phyloP scores from a whole-genome alignment of 148 eudicot species.

The Linanthus parryae region DNA sequence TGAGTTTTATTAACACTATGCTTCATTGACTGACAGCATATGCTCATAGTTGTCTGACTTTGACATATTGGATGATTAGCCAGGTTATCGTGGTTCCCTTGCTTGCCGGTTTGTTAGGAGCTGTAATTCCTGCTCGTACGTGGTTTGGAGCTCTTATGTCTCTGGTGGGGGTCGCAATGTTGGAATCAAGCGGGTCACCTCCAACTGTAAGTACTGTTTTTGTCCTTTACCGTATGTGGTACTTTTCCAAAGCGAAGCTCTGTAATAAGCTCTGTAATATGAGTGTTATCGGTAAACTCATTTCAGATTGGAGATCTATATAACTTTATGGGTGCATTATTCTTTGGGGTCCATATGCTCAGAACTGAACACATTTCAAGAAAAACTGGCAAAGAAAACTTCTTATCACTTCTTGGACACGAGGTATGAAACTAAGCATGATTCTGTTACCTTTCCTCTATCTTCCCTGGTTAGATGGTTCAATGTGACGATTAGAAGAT shows the following conservation, averaged over 20 bases:
- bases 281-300: neutral
- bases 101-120: slow-evolving; percentile 69
- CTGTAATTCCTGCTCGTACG: slow-evolving; percentile 45
- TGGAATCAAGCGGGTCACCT: slow-evolving; percentile 78
- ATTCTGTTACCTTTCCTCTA: too few species aligned
- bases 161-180: slow-evolving; percentile 55
- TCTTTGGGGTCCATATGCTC: slow-evolving; percentile 73
- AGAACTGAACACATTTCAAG: slow-evolving; percentile 62
- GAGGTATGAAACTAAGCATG: slow-evolving; percentile 43
- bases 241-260: neutral
- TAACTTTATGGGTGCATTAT: slow-evolving; percentile 59
- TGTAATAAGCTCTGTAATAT: neutral
- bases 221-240: neutral
- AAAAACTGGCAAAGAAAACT: slow-evolving; percentile 42
- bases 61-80: too few species aligned
- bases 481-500: too few species aligned
- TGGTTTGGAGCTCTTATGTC: slow-evolving; percentile 75
- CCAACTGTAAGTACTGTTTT: slow-evolving; percentile 70
- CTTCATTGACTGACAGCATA: too few species aligned
- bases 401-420: slow-evolving; percentile 57
- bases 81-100: slow-evolving; percentile 77
- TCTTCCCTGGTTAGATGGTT: too few species aligned
- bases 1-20: too few species aligned
- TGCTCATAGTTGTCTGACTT: too few species aligned
- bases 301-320: slow-evolving; percentile 69